A percentile compares a stretch with the other conserved stretches of the same genome.
phyloP scores from a whole-genome alignment of 1,284 basidiomycete species.

The Albatrellus sp. region DNA sequence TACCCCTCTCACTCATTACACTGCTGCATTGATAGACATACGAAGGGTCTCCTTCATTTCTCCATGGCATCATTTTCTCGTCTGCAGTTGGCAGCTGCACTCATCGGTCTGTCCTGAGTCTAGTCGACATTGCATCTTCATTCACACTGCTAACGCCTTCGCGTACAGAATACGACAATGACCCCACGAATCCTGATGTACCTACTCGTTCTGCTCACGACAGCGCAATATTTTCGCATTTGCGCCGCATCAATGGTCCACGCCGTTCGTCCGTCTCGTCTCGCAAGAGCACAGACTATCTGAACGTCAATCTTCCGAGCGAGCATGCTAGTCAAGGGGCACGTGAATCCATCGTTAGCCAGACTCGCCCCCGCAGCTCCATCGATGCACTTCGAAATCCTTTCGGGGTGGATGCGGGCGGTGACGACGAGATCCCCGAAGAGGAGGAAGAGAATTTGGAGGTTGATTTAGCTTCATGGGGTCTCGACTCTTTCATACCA shows the following conservation, averaged over 20 bases:
- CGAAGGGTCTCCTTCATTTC: not conserved
- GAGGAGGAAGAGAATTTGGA: constrained; percentile 37
- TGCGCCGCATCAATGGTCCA: constrained; percentile 34
- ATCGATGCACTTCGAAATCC: constrained; percentile 57
- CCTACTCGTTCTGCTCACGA: constrained; percentile 59
- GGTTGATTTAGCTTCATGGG: constrained; percentile 75
- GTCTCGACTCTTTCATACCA: constrained; percentile 61
- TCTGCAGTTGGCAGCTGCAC: constrained; percentile 66
- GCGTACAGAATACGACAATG: constrained; percentile 69
- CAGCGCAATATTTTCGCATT: constrained; percentile 69
- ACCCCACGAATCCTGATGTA: constrained; percentile 46
- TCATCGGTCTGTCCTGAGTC: constrained; percentile 41
- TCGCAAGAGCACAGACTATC: constrained; percentile 47
- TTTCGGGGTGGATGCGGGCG: constrained; percentile 48
- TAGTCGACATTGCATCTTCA: not conserved
- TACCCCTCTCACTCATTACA: too few species aligned
- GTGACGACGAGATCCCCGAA: constrained; percentile 35
- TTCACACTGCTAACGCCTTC: constrained; percentile 2
- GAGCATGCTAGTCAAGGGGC: constrained; percentile 35
- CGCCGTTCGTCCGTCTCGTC: constrained; percentile 22
- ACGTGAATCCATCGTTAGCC: constrained; percentile 34
- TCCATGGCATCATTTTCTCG: constrained; percentile 52
- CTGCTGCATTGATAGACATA: not conserved
- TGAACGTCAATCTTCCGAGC: constrained; percentile 54
- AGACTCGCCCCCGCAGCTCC: constrained; percentile 25